phyloP scores from a whole-genome alignment of 192 early-diverging fungal species.

The Entomortierella beljakovae region DNA sequence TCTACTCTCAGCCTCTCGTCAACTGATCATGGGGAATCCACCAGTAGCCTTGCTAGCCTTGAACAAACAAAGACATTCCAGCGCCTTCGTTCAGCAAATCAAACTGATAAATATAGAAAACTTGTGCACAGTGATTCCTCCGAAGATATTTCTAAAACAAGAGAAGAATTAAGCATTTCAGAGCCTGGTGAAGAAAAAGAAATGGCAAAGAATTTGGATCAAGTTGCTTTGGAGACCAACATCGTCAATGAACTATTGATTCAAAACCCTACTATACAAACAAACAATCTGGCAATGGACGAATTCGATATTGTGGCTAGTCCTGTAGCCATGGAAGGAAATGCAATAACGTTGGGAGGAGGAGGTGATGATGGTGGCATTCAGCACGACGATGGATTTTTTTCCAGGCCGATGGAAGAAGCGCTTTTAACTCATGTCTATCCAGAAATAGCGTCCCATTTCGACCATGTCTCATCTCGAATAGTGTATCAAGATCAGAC shows the following conservation, averaged over 20 bases:
- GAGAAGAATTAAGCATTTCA: no score
- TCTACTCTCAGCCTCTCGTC: not conserved
- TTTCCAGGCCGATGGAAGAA: not conserved
- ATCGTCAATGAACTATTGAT: no score
- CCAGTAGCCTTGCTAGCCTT: not conserved
- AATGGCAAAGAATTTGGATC: no score
- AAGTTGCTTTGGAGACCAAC: no score
- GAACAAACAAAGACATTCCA: constrained; percentile 2
- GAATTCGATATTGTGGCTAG: not conserved
- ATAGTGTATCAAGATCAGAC: constrained; percentile 45
- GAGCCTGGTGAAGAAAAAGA: not conserved
- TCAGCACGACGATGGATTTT: constrained; percentile 25
- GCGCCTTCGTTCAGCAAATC: constrained; percentile 1
- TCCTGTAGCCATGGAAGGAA: not conserved
- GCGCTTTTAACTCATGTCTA: not conserved
- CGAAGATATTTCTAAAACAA: constrained; percentile 5
- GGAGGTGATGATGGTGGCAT: constrained; percentile 6
- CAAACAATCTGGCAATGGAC: no score
- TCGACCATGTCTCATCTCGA: constrained; percentile 25
- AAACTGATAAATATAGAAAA: constrained; percentile 27
- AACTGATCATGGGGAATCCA: not conserved
- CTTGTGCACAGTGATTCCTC: constrained; percentile 10
- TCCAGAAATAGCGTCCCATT: constrained; percentile 10
- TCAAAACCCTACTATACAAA: no score
- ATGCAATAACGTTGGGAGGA: not conserved